phyloP scores from a whole-genome alignment of 352 stramenopile species.

The Globisporangium mamillatum region DNA sequence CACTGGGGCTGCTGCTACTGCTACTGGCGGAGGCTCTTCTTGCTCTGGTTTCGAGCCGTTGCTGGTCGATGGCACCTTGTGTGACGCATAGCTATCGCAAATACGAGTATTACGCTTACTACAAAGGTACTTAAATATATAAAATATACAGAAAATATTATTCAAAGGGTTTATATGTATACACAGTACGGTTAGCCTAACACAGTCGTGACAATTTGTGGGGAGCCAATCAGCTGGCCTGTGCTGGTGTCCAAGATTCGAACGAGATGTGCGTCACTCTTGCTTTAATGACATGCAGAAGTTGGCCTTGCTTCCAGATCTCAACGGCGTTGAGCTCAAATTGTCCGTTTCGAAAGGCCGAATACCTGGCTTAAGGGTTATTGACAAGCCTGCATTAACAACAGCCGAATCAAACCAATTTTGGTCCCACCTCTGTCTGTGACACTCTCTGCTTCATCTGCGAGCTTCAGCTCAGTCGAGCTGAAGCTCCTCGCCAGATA shows the following conservation, averaged over 20 bases:
- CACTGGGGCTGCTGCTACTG: background rate
- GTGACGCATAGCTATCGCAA: background rate
- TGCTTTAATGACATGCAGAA: conserved; percentile 4
- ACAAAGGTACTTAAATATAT: background rate
- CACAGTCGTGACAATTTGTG: background rate
- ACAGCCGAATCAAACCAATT: background rate
- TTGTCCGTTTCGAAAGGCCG: background rate
- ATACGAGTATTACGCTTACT: no score
- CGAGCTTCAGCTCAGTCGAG: background rate
- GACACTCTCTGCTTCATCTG: background rate
- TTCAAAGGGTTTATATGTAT: background rate
- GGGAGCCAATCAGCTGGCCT: background rate
- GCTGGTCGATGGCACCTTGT: background rate
- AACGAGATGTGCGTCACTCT: background rate
- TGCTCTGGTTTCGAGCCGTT: conserved; percentile 1
- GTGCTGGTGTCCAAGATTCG: conserved; percentile 4
- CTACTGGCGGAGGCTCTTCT: background rate
- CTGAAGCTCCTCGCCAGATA: no score
- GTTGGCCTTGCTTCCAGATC: background rate
- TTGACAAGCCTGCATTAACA: background rate
- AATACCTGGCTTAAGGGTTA: background rate
- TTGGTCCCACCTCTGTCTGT: background rate
- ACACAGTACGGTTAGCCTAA: background rate
- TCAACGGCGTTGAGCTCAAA: background rate
- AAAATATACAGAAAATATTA: background rate